A percentile compares a stretch with the other conserved stretches of the same genome.
These are phyloP conservation scores for Solanum pinnatisectum DNA, from an alignment of 257 asterid species.

Conservation along the genomic window DNA sequence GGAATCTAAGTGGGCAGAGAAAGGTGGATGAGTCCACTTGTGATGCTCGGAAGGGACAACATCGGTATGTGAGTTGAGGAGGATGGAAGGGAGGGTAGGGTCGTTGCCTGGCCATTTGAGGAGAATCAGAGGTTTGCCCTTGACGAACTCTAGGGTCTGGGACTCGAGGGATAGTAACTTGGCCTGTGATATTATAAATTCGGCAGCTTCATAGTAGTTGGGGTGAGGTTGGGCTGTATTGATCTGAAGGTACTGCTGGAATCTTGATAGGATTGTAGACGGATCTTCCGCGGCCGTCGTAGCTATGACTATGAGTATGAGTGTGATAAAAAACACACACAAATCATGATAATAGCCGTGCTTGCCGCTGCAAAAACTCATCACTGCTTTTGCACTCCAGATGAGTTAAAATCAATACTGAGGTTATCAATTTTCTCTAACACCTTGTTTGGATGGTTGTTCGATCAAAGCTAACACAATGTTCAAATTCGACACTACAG, in stretches of 20 bases:
- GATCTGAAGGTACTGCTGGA: constrained; percentile 76
- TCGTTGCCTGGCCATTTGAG: constrained; percentile 71
- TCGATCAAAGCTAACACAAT: too few relatives aligned
- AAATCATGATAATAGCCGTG: not conserved
- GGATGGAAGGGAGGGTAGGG: constrained; percentile 69
- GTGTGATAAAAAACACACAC: not conserved
- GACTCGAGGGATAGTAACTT: constrained; percentile 49
- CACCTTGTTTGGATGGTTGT: not conserved
- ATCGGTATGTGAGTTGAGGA: constrained; percentile 93
- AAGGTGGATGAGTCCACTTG: constrained; percentile 86
- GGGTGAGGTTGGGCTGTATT: constrained; percentile 88
- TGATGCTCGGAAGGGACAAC: constrained; percentile 79
- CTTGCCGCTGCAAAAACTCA: not conserved
- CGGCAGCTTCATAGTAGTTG: constrained; percentile 50
- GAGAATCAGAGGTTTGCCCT: constrained; percentile 67
- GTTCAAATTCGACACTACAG: not conserved
- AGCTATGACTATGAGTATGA: not conserved
- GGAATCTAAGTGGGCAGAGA: constrained; percentile 58
- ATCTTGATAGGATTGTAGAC: constrained; percentile 48
- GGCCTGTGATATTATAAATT: constrained; percentile 62
- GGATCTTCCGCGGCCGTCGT: constrained; percentile 14
- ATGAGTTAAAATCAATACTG: not conserved
- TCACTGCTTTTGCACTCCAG: not conserved
- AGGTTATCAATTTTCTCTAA: not conserved
- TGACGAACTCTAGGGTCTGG: constrained; percentile 46